These are phyloP conservation scores for Chlorella sp. DNA, from an alignment of 139 green algal species.

Conservation along the genomic window DNA sequence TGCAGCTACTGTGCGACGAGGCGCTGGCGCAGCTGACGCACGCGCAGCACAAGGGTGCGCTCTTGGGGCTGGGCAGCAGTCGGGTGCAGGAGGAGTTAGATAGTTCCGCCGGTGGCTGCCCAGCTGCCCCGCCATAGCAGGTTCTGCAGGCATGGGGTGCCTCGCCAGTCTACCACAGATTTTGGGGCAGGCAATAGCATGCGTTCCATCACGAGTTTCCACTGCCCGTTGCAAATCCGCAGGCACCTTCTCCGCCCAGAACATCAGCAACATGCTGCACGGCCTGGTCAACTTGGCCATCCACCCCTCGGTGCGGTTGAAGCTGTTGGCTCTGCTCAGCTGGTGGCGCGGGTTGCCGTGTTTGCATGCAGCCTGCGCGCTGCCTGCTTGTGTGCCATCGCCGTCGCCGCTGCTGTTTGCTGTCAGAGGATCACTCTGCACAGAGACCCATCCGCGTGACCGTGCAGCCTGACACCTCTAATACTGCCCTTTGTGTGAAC, in stretches of 20 bases:
- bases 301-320: not conserved
- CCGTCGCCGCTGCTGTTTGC: too few species aligned
- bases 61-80: not conserved
- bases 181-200: not conserved
- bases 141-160: too few species aligned
- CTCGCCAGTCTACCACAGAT: too few species aligned
- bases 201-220: not conserved
- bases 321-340: too few species aligned
- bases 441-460: too few species aligned
- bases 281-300: slow-evolving; percentile 39
- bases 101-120: not conserved
- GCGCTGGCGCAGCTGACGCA: slow-evolving; percentile 22
- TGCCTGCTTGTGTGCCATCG: not conserved
- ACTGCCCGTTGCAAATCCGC: not conserved
- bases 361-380: not conserved
- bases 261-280: slow-evolving; percentile 54
- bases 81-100: not conserved
- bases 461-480: not conserved
- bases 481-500: not conserved
- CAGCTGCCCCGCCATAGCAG: not conserved
- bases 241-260: slow-evolving; percentile 32
- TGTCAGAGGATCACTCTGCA: too few species aligned
- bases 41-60: slow-evolving; percentile 20
- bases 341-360: too few species aligned
- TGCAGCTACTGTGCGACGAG: slow-evolving; percentile 21